These are phyloP conservation scores for Exophiala xenobiotica DNA, from an alignment of 2,329 filamentous ascomycete genomes.

Conservation along the genomic window DNA sequence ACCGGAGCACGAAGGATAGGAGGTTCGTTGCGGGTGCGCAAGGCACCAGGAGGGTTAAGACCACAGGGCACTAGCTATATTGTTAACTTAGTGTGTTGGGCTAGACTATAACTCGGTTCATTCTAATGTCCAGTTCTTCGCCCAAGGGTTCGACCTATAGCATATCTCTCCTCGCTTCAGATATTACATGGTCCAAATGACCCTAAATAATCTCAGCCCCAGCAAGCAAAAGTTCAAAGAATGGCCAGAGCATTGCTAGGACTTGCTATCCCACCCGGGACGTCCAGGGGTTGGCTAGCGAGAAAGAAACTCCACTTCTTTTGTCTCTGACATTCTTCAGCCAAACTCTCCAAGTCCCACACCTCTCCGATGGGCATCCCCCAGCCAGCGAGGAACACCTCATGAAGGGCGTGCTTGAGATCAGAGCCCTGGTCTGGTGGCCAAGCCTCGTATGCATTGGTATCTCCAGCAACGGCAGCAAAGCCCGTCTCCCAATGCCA, in stretches of 20 bases:
- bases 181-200: no score
- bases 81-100: no score
- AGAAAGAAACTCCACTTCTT: slow-evolving; percentile 48
- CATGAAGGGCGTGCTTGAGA: slow-evolving; percentile 5
- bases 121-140: no score
- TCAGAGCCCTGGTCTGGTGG: neutral
- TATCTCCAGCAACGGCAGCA: slow-evolving; percentile 34
- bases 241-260: slow-evolving; percentile 26
- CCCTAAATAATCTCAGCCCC: no score
- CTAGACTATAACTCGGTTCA: no score
- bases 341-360: slow-evolving; percentile 40
- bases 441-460: slow-evolving; percentile 30
- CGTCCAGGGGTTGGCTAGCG: slow-evolving; percentile 34
- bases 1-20: no score
- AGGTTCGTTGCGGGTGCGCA: no score
- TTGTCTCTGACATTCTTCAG: slow-evolving; percentile 35
- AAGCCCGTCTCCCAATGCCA: slow-evolving; percentile 38
- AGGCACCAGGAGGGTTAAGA: no score
- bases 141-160: no score
- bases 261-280: slow-evolving; percentile 24
- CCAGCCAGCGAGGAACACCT: slow-evolving; percentile 28
- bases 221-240: slow-evolving; percentile 17
- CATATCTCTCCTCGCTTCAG: no score
- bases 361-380: slow-evolving; percentile 31
- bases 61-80: no score